Evolutionary conservation across 306 rosid species (phyloP), one percentile per base, ranked within the genome.

Genomic region (Castanopsis chinensis): DNA sequence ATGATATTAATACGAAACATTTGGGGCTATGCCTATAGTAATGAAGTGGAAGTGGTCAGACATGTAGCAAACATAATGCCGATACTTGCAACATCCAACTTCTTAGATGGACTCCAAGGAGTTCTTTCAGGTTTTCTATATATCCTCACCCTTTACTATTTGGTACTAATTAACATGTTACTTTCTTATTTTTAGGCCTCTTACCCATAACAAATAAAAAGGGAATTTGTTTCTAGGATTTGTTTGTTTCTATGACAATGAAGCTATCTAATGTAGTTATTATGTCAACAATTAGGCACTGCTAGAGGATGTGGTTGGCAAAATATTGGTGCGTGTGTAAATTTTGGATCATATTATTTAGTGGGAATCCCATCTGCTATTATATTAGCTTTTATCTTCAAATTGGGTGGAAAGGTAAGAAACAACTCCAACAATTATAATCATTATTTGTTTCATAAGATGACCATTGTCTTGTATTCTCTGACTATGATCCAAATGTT

Each of bases 271-370:
- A 45, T 45, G 52, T 0, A 45, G 53, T 49, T 37, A 37, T 37
- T 1, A 7, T 65, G 19, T 32, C 18, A 20, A 78, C 67, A 81
- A 71, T 71, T 76, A 93, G 97, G 97, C 23, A 86, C 83, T 32
- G 91, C 89, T 73, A 87, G 98, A 86, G 98, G 97, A 60, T 91
- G 98, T 73, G 98, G 97, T 37, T 85, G 92, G 98, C 98, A 91
- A 79, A 89, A 88, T 57, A 80, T 87, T 52, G 98, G 98, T 82
- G 94, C 98, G 52, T 84, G 49, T 67, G 83, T 93, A n/a, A 93
- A 93, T 77, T 88, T 93, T 21, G 94, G 97, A 9, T 80, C 94
- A 21, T 93, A 91, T 79, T 93, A 93, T 65, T 45, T 91, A 13
- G 89, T 90, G 56, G 97, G 98, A 83, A 86, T 91, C 79, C 94